Evolutionary conservation across 495 filamentous ascomycete genomes (phyloP).

Genomic region (Rhypophila decipiens): DNA sequence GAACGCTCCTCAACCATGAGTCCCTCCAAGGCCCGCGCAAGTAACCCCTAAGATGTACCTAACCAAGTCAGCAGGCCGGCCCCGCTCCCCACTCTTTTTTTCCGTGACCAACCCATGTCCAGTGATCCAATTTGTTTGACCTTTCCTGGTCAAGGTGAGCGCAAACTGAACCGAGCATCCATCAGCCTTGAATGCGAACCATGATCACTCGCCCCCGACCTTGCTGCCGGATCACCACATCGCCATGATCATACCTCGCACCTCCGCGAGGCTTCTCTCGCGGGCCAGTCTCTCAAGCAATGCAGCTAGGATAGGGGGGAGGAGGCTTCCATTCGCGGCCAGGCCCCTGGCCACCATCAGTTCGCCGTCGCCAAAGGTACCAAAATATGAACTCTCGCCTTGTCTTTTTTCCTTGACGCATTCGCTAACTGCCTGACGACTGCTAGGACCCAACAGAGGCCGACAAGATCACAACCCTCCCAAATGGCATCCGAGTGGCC

Average conservation of each 20-base stretch:
- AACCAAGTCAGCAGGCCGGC: too few relatives aligned
- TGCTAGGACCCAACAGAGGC: slow-evolving; percentile 78
- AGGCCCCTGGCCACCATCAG: slow-evolving; percentile 10
- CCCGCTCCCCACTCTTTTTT: too few relatives aligned
- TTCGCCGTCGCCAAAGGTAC: slow-evolving; percentile 10
- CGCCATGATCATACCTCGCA: slow-evolving; percentile 23
- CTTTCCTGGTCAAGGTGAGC: too few relatives aligned
- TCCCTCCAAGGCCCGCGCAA: too few relatives aligned
- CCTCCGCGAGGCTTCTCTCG: slow-evolving; percentile 18
- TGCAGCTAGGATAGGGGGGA: not conserved
- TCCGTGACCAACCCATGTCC: too few relatives aligned
- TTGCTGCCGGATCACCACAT: not conserved
- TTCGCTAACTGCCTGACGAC: slow-evolving; percentile 2
- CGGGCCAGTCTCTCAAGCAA: slow-evolving; percentile 12
- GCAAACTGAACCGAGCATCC: not conserved
- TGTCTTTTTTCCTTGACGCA: not conserved
- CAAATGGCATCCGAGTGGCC: slow-evolving; percentile 92
- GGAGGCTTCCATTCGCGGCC: not conserved
- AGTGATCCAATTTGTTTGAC: too few relatives aligned
- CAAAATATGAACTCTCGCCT: not conserved
- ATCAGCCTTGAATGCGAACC: not conserved
- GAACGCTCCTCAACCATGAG: too few relatives aligned
- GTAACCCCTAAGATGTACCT: too few relatives aligned
- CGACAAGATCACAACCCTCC: slow-evolving; percentile 80
- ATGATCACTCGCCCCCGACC: not conserved